phyloP scores from a whole-genome alignment of 331 rosid species.

The Erythrophleum ivorense region DNA sequence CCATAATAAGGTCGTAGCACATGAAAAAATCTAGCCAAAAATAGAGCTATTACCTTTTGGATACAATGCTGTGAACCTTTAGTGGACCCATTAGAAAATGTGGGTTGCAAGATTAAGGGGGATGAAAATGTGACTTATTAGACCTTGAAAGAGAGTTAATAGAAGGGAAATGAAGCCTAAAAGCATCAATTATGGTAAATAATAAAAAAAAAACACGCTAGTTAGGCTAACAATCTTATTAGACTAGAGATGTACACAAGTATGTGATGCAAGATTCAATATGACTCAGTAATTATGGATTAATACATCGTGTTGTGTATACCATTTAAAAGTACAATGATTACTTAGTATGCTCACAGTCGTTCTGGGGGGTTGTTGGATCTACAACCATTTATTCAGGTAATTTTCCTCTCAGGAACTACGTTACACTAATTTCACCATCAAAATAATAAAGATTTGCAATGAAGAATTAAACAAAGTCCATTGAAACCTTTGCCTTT shows the following conservation, averaged over 20 bases:
- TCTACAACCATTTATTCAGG: neutral
- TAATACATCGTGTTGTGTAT: neutral
- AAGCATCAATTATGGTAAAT: constrained; percentile 80
- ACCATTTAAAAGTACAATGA: neutral
- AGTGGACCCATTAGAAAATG: constrained; percentile 66
- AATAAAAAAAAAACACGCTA: constrained; percentile 19
- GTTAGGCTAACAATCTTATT: constrained; percentile 37
- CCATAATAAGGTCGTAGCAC: neutral
- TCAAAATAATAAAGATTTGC: neutral
- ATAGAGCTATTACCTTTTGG: constrained; percentile 47
- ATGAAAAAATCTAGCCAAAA: neutral
- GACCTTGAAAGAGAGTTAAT: constrained; percentile 67
- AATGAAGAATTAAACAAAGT: neutral
- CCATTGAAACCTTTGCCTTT: neutral
- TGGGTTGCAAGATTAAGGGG: constrained; percentile 48
- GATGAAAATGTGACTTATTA: constrained; percentile 70
- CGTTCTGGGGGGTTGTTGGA: neutral
- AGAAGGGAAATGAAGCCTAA: constrained; percentile 93
- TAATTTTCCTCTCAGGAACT: neutral
- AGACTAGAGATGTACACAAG: constrained; percentile 1
- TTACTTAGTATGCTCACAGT: neutral
- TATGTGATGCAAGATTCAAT: constrained; percentile 20
- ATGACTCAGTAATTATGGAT: neutral
- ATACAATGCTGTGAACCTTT: constrained; percentile 51
- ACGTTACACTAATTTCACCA: neutral